Evolutionary conservation across 495 filamentous ascomycete genomes (phyloP).

Genomic region (Xylaria cubensis): DNA sequence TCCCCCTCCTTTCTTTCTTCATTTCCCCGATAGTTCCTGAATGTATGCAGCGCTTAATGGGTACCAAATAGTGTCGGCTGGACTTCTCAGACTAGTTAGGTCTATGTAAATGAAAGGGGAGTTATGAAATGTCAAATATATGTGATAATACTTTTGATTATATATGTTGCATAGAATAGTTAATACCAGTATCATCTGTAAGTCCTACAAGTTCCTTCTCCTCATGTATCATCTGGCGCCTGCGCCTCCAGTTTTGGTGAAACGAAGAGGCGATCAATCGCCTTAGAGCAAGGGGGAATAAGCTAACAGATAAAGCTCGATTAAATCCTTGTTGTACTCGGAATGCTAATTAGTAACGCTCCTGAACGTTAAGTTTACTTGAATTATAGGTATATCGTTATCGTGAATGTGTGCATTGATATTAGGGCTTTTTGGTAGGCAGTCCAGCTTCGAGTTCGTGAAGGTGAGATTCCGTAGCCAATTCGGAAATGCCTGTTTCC

Average conservation of each 20-base stretch:
- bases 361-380: too few relatives aligned
- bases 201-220: not conserved
- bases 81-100: too few relatives aligned
- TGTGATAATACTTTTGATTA: not conserved
- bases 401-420: not conserved
- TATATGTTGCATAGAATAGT: not conserved
- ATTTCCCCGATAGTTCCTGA: too few relatives aligned
- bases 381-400: not conserved
- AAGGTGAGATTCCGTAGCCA: not conserved
- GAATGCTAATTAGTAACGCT: not conserved
- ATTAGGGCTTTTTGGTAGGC: constrained; percentile 19
- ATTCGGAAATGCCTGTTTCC: not conserved
- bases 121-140: too few relatives aligned
- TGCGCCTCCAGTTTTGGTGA: not conserved
- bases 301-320: not conserved
- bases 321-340: not conserved
- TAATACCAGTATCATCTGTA: not conserved
- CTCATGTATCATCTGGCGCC: not conserved
- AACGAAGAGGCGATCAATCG: not conserved
- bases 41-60: too few relatives aligned
- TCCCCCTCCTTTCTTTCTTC: too few relatives aligned
- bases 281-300: not conserved
- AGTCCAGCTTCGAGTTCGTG: constrained; percentile 9
- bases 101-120: too few relatives aligned
- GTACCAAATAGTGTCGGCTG: too few relatives aligned